phyloP scores from a whole-genome alignment of 108 stramenopile species.

The Nitzschia sp. region DNA sequence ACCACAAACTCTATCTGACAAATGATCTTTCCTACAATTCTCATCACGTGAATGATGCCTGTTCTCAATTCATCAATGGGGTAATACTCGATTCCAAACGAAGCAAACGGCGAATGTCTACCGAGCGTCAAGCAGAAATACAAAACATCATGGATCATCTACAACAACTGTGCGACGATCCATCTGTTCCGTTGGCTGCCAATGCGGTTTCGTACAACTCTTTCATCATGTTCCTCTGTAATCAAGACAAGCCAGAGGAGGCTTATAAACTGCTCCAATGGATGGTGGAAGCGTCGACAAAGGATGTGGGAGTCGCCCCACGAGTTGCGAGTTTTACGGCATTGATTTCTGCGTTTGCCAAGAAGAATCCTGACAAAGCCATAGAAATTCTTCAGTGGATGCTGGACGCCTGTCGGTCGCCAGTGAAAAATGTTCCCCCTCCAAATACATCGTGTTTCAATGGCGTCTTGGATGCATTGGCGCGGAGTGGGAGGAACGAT shows the following conservation, averaged over 20 bases:
- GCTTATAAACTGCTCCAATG: conserved; percentile 13
- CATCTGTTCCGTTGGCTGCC: conserved; percentile 22
- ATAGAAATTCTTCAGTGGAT: conserved; percentile 37
- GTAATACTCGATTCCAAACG: conserved; percentile 16
- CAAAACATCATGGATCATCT: conserved; percentile 20
- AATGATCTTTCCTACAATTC: conserved; percentile 38
- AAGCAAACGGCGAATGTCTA: background rate
- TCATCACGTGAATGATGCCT: conserved; percentile 38
- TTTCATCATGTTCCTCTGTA: conserved; percentile 27
- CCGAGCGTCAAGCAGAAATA: conserved; percentile 7
- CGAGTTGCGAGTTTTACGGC: conserved; percentile 22
- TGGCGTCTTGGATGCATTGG: conserved; percentile 37
- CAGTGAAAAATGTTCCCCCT: conserved; percentile 1
- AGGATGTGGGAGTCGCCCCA: background rate
- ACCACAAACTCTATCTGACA: conserved; percentile 15
- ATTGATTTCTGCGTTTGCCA: conserved; percentile 32
- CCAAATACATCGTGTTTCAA: conserved; percentile 43
- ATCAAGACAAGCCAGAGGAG: conserved; percentile 24
- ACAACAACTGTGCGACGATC: conserved; percentile 20
- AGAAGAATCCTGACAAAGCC: conserved; percentile 21
- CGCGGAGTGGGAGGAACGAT: conserved; percentile 24
- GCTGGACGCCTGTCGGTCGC: conserved; percentile 6
- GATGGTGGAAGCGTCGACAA: conserved; percentile 17
- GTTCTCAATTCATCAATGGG: conserved; percentile 14
- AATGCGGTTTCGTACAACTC: conserved; percentile 24